Base-by-base conservation (phyloP, 2,329 filamentous ascomycete genomes). In the Passalora sequoiae region DNA sequence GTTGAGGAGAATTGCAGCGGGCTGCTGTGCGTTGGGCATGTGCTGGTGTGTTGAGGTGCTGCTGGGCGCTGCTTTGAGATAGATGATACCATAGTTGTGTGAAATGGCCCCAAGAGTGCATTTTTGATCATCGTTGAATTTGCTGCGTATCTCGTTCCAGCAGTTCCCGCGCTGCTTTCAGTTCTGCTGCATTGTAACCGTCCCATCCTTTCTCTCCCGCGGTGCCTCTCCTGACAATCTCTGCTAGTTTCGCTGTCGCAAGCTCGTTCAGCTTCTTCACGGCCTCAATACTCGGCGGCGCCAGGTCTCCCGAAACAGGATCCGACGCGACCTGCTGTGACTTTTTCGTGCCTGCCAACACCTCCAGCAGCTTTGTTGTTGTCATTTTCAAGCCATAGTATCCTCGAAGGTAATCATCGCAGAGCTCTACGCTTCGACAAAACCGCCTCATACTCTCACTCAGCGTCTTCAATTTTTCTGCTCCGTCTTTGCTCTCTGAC, bases 391-490 rank as follows among this genome's bases (percentile, higher is more conserved):
- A 70, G 5, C 92, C 92, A 66, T 95, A 97, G 64, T 89, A 94
- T 1, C 89, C 92, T 49, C 92, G 81, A 49, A 97, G 67, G 63
- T 96, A 97, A 62, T 89, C 82, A 57, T 96, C 86, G 60, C 92
- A 97, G 40, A 98, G 77, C 69, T 98, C 92, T 53, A 97, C 80
- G 60, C 89, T 92, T 57, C 92, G 80, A 62, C 84, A 86, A 67
- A 94, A 97, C 53, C 89, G 80, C 61, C 88, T 86, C 41, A 95
- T 66, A 4, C 88, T 82, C 61, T 89, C 85, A 31, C 77, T 72
- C 42, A 92, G 69, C 56, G 78, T 71, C 61, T 75, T 69, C 44
- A 64, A 44, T 31, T 63, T 51, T 32, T 61, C 59, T 10, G 65
- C 68, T 20, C 60, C 58, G 24, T 65, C 59, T 35, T 67, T 46